Base-by-base conservation (phyloP, 192 early-diverging fungal genomes). In the Coemansia sp. region DNA sequence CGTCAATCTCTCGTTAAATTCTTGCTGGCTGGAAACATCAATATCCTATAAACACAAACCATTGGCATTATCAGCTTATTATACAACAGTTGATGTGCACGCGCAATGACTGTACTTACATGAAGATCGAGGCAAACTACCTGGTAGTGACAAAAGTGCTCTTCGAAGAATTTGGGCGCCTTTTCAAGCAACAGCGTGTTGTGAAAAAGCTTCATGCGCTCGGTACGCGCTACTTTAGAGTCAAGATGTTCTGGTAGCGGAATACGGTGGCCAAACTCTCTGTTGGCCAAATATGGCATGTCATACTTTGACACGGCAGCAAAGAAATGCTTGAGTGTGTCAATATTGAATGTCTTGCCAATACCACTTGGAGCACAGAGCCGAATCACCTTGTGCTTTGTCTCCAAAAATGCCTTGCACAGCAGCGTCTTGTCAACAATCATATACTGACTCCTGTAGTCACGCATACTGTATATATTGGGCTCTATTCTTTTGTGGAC, bases 401-500 rank as follows among this genome's bases (percentile, higher is more conserved):
- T 9, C 10, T 63, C 61, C 20, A 63, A 20, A 14, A 63, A 41
- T 13, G 52, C 61, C 52, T 54, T 63, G 52, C 61, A 63, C 27
- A 63, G 32, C 18, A 63, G 35, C 18, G 61, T 58, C 23, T 45
- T 58, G 39, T 58, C 57, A 13, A 58, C 57, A 0, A 56, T 3
- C 32, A 56, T 45, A 16, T 45, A 13, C 16, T 1, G 16, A 4
- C 41, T 45, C 10, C 13, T 45, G 16, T 16, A 45, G 14, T 45
- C 41, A n/a, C 41, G 41, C 41, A 16, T n/a, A 16, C 16, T 45
- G 41, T 45, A 45, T 45, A 45, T 45, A n/a, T 13, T 45, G 41
- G 12, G 11, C 16, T 45, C 41, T 45, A 45, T 45, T 3, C 41
- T 45, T 13, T n/a, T 3, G 41, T 45, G 41, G 16, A 45, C 5